Conservation (phyloP, 2,329 filamentous ascomycete species). For the Macrophomina tecta region DNA sequence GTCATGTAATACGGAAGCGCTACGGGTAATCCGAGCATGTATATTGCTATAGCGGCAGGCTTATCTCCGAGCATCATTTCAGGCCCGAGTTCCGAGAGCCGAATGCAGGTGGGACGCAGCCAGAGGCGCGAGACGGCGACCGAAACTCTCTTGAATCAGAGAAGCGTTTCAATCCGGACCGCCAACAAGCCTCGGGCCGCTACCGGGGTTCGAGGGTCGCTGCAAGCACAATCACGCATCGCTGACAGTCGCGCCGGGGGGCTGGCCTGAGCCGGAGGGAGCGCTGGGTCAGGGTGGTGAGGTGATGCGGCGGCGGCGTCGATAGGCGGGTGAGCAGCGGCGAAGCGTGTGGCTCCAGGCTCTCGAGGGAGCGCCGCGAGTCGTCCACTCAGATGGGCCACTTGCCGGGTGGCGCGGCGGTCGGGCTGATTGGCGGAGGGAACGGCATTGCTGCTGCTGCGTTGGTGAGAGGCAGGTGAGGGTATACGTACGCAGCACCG, state of each 20-base stretch:
- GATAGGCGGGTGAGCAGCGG: constrained; percentile 3
- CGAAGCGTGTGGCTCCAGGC: background rate
- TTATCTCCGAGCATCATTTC: constrained; percentile 9
- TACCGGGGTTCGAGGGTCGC: background rate
- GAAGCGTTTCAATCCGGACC: constrained; percentile 9
- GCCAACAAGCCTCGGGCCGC: constrained; percentile 12
- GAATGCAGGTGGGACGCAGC: background rate
- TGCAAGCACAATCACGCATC: background rate
- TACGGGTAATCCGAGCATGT: background rate
- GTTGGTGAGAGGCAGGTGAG: constrained; percentile 13
- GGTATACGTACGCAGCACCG: constrained; percentile 1
- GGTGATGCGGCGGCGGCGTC: background rate
- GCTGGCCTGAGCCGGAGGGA: background rate
- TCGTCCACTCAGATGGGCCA: background rate
- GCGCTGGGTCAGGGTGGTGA: background rate
- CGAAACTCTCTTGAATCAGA: constrained; percentile 22
- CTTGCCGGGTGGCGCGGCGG: constrained; percentile 1
- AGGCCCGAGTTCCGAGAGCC: constrained; percentile 5
- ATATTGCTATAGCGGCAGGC: constrained; percentile 10
- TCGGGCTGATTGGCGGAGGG: background rate
- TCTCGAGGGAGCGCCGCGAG: background rate
- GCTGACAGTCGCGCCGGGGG: background rate
- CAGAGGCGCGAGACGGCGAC: background rate
- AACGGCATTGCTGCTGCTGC: background rate
- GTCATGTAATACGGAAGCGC: constrained; percentile 24